These are phyloP conservation scores for Phytophthora brassicae DNA, from an alignment of 352 stramenopile species.

Conservation along the genomic window DNA sequence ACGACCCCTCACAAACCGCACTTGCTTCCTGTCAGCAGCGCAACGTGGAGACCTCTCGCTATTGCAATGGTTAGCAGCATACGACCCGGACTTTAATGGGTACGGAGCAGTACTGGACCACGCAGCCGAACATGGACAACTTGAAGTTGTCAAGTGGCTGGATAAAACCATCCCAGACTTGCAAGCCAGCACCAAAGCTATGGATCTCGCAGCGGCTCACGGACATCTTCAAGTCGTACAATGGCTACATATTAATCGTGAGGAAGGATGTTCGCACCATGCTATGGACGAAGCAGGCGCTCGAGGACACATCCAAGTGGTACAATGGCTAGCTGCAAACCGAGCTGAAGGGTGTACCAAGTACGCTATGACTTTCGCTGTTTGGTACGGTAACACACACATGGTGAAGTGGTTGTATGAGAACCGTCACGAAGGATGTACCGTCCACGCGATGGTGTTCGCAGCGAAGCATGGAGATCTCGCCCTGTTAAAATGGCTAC, in stretches of 20 bases:
- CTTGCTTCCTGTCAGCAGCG: slow-evolving; percentile 31
- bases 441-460: slow-evolving; percentile 34
- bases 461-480: slow-evolving; percentile 34
- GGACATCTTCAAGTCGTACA: slow-evolving; percentile 54
- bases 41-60: slow-evolving; percentile 26
- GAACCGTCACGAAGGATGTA: slow-evolving; percentile 34
- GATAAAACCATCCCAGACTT: slow-evolving; percentile 17
- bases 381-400: slow-evolving; percentile 31
- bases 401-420: slow-evolving; percentile 41
- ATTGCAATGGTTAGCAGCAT: slow-evolving; percentile 29
- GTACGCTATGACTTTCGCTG: slow-evolving; percentile 44
- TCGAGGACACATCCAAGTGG: slow-evolving; percentile 29
- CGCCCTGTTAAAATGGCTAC: slow-evolving; percentile 32
- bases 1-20: slow-evolving; percentile 20
- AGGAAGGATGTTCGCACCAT: slow-evolving; percentile 31
- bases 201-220: slow-evolving; percentile 30
- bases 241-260: slow-evolving; percentile 47
- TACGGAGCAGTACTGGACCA: slow-evolving; percentile 29
- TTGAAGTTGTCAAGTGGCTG: slow-evolving; percentile 36
- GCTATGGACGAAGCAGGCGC: slow-evolving; percentile 36
- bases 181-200: slow-evolving; percentile 28
- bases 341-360: slow-evolving; percentile 33
- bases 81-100: slow-evolving; percentile 18
- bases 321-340: slow-evolving; percentile 35
- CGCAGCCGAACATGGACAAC: slow-evolving; percentile 34